Conservation (phyloP, 306 rosid genomes). For the Crataegus laevigata region DNA sequence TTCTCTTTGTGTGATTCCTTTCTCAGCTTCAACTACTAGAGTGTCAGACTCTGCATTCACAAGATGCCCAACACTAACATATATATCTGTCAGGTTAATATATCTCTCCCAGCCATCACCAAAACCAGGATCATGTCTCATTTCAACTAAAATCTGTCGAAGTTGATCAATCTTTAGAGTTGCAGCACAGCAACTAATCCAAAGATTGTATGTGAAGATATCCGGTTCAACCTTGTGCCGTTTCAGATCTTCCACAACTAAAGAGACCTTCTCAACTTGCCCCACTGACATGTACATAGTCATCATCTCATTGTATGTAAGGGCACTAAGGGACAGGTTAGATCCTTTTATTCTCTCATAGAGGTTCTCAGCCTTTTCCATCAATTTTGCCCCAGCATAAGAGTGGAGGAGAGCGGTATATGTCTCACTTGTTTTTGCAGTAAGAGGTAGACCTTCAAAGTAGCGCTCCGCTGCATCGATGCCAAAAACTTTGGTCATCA, state of each 20-base stretch:
- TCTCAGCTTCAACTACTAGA: slow-evolving; percentile 56
- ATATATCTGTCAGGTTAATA: slow-evolving; percentile 50
- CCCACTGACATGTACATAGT: slow-evolving; percentile 86
- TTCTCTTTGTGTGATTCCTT: slow-evolving; percentile 61
- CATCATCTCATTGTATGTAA: slow-evolving; percentile 91
- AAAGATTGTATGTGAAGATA: slow-evolving; percentile 79
- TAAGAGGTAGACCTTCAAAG: slow-evolving; percentile 64
- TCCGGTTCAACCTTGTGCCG: slow-evolving; percentile 54
- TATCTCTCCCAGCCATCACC: slow-evolving; percentile 68
- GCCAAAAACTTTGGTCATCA: slow-evolving; percentile 91
- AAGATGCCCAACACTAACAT: slow-evolving; percentile 45
- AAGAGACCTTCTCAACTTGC: slow-evolving; percentile 66
- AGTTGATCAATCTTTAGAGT: slow-evolving; percentile 51
- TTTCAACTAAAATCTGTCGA: slow-evolving; percentile 58
- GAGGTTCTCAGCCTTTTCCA: slow-evolving; percentile 76
- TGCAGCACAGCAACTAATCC: slow-evolving; percentile 91
- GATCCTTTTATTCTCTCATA: slow-evolving; percentile 53
- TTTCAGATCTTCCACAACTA: slow-evolving; percentile 65
- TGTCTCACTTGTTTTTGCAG: slow-evolving; percentile 64
- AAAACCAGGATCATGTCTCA: slow-evolving; percentile 43
- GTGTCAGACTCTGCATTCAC: slow-evolving; percentile 43
- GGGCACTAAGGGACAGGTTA: slow-evolving; percentile 44
- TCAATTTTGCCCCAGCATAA: slow-evolving; percentile 66
- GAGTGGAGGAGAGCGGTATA: slow-evolving; percentile 89
- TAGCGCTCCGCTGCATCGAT: slow-evolving; percentile 84